A percentile compares a stretch with the other conserved stretches of the same genome.
phyloP scores from a whole-genome alignment of 2,329 filamentous ascomycete species.

The Peltaster fructicola region DNA sequence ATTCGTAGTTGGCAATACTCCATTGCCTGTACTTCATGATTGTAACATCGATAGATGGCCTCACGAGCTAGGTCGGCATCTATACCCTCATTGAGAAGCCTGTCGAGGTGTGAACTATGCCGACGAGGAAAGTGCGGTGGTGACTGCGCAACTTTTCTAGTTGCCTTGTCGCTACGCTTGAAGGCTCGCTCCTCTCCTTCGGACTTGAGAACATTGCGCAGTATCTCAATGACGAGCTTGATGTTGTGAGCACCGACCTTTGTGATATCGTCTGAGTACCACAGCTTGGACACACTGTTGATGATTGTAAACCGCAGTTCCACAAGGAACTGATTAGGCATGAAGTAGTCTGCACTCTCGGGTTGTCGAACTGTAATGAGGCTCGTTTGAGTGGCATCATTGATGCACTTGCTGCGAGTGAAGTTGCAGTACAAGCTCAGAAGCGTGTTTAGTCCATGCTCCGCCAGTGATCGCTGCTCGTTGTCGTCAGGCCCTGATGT shows the following conservation, averaged over 20 bases:
- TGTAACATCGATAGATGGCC: constrained; percentile 67
- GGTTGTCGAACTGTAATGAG: constrained; percentile 28
- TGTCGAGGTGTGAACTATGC: constrained; percentile 26
- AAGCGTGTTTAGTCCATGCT: constrained; percentile 52
- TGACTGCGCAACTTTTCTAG: constrained; percentile 26
- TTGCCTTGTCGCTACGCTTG: constrained; percentile 43
- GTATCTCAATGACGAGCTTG: constrained; percentile 63
- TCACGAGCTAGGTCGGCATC: constrained; percentile 52
- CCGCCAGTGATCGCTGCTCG: constrained; percentile 4
- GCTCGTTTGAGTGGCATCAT: constrained; percentile 55
- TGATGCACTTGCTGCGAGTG: constrained; percentile 59
- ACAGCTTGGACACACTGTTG: constrained; percentile 58
- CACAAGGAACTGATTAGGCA: constrained; percentile 60
- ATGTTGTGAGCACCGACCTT: constrained; percentile 61
- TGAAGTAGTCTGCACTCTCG: constrained; percentile 40
- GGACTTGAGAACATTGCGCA: constrained; percentile 60
- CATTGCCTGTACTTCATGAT: constrained; percentile 38
- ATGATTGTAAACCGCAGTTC: constrained; percentile 69
- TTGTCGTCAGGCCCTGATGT: constrained; percentile 24
- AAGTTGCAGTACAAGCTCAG: constrained; percentile 65
- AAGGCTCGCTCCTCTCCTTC: constrained; percentile 54
- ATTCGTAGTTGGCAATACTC: constrained; percentile 51
- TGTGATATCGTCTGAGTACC: constrained; percentile 72
- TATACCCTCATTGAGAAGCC: constrained; percentile 32
- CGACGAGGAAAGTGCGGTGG: constrained; percentile 35